Conservation (phyloP, 1,284 basidiomycete species). For the Fomitiporia mediterranea region DNA sequence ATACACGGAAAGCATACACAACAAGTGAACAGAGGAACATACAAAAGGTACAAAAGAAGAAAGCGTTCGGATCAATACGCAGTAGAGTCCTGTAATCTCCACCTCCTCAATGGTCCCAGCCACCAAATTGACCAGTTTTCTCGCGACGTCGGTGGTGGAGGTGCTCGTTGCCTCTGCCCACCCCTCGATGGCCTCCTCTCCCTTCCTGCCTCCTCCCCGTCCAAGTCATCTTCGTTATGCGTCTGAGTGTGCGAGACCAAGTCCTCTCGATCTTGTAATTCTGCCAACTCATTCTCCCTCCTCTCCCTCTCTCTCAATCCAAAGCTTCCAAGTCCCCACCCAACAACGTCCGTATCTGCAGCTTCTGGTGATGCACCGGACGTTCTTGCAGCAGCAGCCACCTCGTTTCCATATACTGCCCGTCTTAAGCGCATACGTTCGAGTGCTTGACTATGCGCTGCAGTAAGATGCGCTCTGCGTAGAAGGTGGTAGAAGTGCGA, state of each 20-base stretch:
- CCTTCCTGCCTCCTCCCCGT: neutral
- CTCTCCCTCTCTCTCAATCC: conserved; percentile 26
- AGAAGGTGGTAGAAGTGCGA: conserved; percentile 19
- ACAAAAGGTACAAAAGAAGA: too few species aligned
- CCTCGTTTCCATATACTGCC: conserved; percentile 9
- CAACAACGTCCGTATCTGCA: conserved; percentile 14
- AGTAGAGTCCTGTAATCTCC: conserved; percentile 73
- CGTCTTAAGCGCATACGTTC: conserved; percentile 11
- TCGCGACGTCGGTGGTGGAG: neutral
- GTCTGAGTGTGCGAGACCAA: neutral
- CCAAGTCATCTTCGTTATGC: neutral
- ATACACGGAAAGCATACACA: too few species aligned
- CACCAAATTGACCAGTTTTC: conserved; percentile 53
- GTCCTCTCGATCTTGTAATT: neutral
- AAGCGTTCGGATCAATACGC: too few species aligned
- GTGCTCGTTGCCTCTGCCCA: neutral
- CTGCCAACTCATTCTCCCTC: conserved; percentile 7
- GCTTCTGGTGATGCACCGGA: neutral
- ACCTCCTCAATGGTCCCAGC: conserved; percentile 70
- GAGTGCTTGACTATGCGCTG: conserved; percentile 17
- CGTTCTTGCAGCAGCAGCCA: neutral
- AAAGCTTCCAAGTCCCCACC: conserved; percentile 25
- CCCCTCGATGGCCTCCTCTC: neutral
- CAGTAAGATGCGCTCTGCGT: conserved; percentile 17
- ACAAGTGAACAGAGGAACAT: too few species aligned